These are phyloP conservation scores for Saturnispora bothae DNA, from an alignment of 805 yeast genomes.

Conservation along the genomic window DNA sequence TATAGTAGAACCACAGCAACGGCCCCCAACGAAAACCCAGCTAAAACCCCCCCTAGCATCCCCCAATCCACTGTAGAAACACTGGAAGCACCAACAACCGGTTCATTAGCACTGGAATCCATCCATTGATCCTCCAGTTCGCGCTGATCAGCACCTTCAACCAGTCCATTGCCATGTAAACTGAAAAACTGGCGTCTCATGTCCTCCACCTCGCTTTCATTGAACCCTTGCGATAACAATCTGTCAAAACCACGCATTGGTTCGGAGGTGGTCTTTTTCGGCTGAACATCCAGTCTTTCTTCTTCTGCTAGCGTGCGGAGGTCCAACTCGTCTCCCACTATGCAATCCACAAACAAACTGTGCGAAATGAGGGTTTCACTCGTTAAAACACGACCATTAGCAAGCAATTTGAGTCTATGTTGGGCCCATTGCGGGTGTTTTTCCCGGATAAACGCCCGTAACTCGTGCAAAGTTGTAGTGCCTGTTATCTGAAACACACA, in stretches of 20 bases:
- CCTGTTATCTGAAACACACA: constrained; percentile 25
- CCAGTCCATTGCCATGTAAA: constrained; percentile 45
- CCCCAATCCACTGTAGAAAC: constrained; percentile 42
- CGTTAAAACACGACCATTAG: constrained; percentile 52
- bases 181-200: constrained; percentile 65
- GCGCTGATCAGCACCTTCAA: constrained; percentile 42
- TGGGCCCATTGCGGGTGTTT: constrained; percentile 21
- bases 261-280: constrained; percentile 43
- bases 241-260: constrained; percentile 82
- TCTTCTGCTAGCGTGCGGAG: constrained; percentile 49
- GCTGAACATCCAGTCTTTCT: constrained; percentile 46
- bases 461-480: constrained; percentile 28
- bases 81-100: constrained; percentile 6
- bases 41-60: constrained; percentile 53
- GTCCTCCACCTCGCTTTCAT: constrained; percentile 63
- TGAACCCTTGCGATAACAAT: constrained; percentile 71
- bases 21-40: constrained; percentile 72
- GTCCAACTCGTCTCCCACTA: constrained; percentile 57
- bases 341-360: constrained; percentile 61
- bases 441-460: constrained; percentile 35
- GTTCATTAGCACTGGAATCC: constrained; percentile 29
- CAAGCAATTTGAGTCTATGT: constrained; percentile 52
- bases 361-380: constrained; percentile 18
- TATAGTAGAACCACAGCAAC: constrained; percentile 53
- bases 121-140: constrained; percentile 84